Conservation (phyloP, 148 eudicot species). For the Pharnaceum exiguum region DNA sequence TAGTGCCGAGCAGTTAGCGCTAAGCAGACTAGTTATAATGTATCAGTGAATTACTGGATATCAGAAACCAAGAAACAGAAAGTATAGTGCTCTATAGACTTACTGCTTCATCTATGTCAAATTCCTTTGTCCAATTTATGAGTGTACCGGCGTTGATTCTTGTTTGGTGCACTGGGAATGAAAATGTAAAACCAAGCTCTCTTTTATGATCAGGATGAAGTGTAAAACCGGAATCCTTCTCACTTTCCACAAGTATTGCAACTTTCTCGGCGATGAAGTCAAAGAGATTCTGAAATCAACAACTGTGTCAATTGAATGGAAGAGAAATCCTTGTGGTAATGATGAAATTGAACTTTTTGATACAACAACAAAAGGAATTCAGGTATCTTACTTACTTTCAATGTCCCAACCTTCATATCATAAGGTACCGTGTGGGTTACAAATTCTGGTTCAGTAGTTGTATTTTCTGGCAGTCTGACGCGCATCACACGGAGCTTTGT, state of each 20-base stretch:
- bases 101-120: conserved; percentile 73
- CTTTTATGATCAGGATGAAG: conserved; percentile 71
- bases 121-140: conserved; percentile 95
- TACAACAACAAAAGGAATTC: conserved; percentile 4
- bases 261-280: conserved; percentile 84
- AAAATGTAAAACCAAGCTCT: conserved; percentile 97
- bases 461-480: conserved; percentile 62
- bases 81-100: conserved; percentile 23
- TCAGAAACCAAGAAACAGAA: no score
- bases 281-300: conserved; percentile 69
- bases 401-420: conserved; percentile 79
- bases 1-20: no score
- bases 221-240: no score
- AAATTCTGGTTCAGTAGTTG: conserved; percentile 62
- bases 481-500: conserved; percentile 95
- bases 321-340: conserved; percentile 11
- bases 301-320: conserved; percentile 7
- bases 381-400: conserved; percentile 86
- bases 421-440: conserved; percentile 84
- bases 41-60: no score
- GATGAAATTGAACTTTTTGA: background rate
- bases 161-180: conserved; percentile 87
- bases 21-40: no score
- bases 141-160: conserved; percentile 77
- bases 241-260: conserved; percentile 88